Base-by-base conservation (phyloP, 805 yeast genomes). In the Saccharomycopsis lassenensis region DNA sequence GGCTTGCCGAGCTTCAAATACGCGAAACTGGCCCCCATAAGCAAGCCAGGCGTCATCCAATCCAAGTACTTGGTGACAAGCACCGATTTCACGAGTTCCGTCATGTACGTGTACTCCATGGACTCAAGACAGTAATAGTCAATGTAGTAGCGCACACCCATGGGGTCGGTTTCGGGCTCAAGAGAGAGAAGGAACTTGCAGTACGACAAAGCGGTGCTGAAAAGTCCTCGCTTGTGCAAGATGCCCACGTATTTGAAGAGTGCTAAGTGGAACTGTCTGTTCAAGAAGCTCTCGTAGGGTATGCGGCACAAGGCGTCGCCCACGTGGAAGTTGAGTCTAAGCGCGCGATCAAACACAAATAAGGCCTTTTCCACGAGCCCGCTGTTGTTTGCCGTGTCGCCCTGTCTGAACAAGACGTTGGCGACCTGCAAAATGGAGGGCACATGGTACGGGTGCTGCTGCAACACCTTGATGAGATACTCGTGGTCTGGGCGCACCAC, bases 361-460 rank as follows among this genome's bases (percentile, higher is more conserved):
- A 85, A 56, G 1, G 86, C 82, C 42, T 82, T 67, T 51, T 85
- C 94, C 8, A 84, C 61, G 33, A 83, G 56, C 0, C 87, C 86
- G 48, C 73, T 78, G 29, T 86, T 72, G 35, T 78, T 74, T 2
- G 79, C 67, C 46, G 69, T 74, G 46, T 80, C 82, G 23, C 94
- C 93, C 48, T 80, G 89, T 52, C 91, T 67, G 21, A 77, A 65
- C 31, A 82, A 55, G 16, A 82, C 78, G 52, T 75, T 69, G 0
- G 93, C 78, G 1, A 77, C 81, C 55, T 84, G 94, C 29, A 85
- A 58, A n/a, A 85, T 61, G 0, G 89, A 76, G 40, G 79, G 84
- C 3, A 74, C 71, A 48, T 81, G 87, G 50, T 84, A 85, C 2
- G 93, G 93, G 43, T 62, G 58, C 47, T 62, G 64, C 36, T 72